Evolutionary conservation across 495 filamentous ascomycete species (phyloP), one percentile per base, ranked within the genome.

Genomic region (Immersiella caudata): DNA sequence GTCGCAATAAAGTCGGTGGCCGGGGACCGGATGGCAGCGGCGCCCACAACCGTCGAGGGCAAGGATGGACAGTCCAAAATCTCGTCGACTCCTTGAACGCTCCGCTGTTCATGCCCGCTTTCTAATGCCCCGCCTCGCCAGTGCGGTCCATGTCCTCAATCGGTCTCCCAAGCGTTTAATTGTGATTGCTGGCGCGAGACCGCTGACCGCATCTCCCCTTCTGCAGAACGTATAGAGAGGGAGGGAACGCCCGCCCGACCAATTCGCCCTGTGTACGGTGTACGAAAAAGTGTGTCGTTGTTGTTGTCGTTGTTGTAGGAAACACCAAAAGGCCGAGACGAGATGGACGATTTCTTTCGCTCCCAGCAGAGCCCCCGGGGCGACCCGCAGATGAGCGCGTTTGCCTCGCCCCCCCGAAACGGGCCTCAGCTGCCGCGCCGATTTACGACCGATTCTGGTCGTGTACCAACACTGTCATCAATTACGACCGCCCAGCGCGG

Each of bases 381-480:
- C 75, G 90, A 94, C 70, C 81, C 86, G 66, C 83, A 87, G 62
- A 91, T 91, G 74, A 86, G 86, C 63, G 54, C 71, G 60, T 88
- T 93, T 79, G 88, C 85, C 63, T 85, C 90, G 68, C 86, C 92
- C 57, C 87, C 87, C 63, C 87, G 89, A 71, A 87, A 86, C 73
- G 87, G 87, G 76, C 83, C 83, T 71, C 80, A 82, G 66, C 86
- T 87, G 69, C 92, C 93, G 78, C 90, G 95, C 77, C 90, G 95
- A 67, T 97, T 97, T 82, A 99, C 95, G 64, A 95, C 93, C 27
- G 92, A 95, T 73, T 90, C 92, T 64, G 91, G 93, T 73, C 91
- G 91, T 79, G 83, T 96, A 78, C 90, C 92, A 69, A 91, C 90
- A 71, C 84, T 94, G 82, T 90, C 86, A 59, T 88, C 91, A 66